phyloP scores from a whole-genome alignment of 306 rosid genomes.

The Trifolium fragiferum region DNA sequence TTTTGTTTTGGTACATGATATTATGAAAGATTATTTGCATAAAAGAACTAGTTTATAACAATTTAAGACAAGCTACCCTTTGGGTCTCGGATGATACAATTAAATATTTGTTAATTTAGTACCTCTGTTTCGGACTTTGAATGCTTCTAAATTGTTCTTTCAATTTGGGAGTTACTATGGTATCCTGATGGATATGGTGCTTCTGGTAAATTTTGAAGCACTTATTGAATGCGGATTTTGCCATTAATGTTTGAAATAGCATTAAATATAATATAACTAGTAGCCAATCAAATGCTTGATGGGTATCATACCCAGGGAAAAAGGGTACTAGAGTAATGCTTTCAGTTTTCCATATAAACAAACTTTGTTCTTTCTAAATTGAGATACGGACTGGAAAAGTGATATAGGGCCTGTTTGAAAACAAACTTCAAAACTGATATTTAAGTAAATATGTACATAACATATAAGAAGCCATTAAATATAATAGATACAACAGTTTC shows the following conservation, averaged over 20 bases:
- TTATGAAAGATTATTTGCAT: conserved; percentile 31
- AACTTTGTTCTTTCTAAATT: conserved; percentile 9
- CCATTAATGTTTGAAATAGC: conserved; percentile 7
- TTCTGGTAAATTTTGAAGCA: conserved; percentile 19
- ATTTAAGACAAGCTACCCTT: conserved; percentile 1
- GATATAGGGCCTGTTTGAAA: conserved; percentile 2
- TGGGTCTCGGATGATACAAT: conserved; percentile 1
- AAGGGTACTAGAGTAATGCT: conserved; percentile 1
- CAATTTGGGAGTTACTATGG: neutral
- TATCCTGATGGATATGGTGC: conserved; percentile 4
- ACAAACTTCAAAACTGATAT: conserved; percentile 10
- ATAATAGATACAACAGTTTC: conserved; percentile 27
- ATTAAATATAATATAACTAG: conserved; percentile 22
- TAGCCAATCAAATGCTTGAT: conserved; percentile 33
- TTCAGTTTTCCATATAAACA: conserved; percentile 8
- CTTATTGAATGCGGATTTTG: neutral
- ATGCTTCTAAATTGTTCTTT: conserved; percentile 24
- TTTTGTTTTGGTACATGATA: conserved; percentile 11
- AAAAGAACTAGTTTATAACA: conserved; percentile 8
- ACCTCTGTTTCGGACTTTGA: conserved; percentile 7
- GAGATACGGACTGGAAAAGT: neutral
- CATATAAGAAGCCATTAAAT: conserved; percentile 21
- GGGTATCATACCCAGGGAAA: neutral
- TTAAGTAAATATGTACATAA: conserved; percentile 23
- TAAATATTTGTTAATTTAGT: conserved; percentile 12